phyloP scores from a whole-genome alignment of 208 protist species.

The Trypanosoma avium region DNA sequence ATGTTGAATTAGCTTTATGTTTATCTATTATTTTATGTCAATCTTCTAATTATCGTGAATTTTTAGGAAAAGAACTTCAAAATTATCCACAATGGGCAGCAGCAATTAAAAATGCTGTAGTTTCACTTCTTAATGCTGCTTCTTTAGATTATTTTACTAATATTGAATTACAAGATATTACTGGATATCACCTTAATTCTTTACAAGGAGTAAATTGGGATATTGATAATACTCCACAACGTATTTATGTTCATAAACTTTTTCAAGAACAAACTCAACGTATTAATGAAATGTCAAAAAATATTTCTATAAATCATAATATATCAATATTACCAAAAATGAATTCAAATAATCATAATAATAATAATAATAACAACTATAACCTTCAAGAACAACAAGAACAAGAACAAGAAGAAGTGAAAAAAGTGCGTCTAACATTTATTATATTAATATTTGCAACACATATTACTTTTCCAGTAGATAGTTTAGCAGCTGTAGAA shows the following conservation, averaged over 20 bases:
- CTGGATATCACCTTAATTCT: slow-evolving; percentile 23
- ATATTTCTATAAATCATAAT: not conserved
- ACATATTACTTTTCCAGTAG: slow-evolving; percentile 20
- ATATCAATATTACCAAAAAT: not conserved
- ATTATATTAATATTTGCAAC: slow-evolving; percentile 22
- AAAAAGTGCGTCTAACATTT: slow-evolving; percentile 24
- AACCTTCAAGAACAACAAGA: no score
- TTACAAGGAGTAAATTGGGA: slow-evolving; percentile 28
- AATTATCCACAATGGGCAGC: slow-evolving; percentile 21
- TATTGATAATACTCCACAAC: slow-evolving; percentile 12
- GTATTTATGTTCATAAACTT: slow-evolving; percentile 5
- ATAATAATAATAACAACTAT: not conserved
- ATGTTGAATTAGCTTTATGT: slow-evolving; percentile 15
- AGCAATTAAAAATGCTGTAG: slow-evolving; percentile 13
- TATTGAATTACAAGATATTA: slow-evolving; percentile 31
- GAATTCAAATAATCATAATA: no score
- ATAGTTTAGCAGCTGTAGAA: not conserved
- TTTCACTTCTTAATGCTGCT: slow-evolving; percentile 19
- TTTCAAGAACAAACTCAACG: slow-evolving; percentile 9
- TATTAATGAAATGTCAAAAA: not conserved
- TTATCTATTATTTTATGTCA: slow-evolving; percentile 18
- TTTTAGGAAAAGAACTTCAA: slow-evolving; percentile 1
- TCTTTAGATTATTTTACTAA: slow-evolving; percentile 27
- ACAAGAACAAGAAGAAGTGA: not conserved
- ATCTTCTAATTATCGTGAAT: slow-evolving; percentile 11